Evolutionary conservation across 148 eudicot species (phyloP).

Genomic region (Rhododendron vialii): DNA sequence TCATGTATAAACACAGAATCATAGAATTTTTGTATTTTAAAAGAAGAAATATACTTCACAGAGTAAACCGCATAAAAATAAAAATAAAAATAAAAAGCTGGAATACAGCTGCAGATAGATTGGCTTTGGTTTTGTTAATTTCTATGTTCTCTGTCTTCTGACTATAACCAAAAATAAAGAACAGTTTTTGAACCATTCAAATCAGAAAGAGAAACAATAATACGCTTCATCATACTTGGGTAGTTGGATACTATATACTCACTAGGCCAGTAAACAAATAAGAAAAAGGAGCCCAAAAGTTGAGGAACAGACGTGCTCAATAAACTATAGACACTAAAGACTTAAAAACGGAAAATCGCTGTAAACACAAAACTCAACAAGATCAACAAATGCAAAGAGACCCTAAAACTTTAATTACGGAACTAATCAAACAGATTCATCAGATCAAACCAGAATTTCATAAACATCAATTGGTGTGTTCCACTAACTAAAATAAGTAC

Average conservation of each 20-base stretch:
- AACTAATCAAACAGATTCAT: constrained; percentile 11
- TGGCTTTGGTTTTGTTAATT: background rate
- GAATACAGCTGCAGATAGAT: background rate
- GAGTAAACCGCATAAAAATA: background rate
- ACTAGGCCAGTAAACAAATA: constrained; percentile 31
- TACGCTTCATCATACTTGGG: background rate
- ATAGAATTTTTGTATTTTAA: background rate
- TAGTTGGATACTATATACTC: constrained; percentile 12
- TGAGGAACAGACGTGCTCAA: constrained; percentile 1
- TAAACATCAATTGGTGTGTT: background rate
- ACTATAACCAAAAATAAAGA: constrained; percentile 19
- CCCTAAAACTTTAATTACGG: constrained; percentile 10
- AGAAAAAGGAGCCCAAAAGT: constrained; percentile 27
- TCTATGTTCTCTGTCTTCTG: background rate
- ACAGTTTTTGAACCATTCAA: constrained; percentile 38
- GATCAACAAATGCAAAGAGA: constrained; percentile 9
- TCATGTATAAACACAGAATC: background rate
- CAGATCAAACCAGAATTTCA: constrained; percentile 7
- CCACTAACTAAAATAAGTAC: too few species aligned
- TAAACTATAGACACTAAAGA: background rate
- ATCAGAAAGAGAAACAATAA: constrained; percentile 11
- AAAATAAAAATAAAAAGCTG: background rate
- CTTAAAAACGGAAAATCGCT: constrained; percentile 7
- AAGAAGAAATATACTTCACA: background rate
- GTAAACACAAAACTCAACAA: constrained; percentile 5